Percentiles rank a stretch among this genome's conserved stretches.
Evolutionary conservation across 176 grass and related monocot species (phyloP).

Genomic region (Neostapfia colusana): DNA sequence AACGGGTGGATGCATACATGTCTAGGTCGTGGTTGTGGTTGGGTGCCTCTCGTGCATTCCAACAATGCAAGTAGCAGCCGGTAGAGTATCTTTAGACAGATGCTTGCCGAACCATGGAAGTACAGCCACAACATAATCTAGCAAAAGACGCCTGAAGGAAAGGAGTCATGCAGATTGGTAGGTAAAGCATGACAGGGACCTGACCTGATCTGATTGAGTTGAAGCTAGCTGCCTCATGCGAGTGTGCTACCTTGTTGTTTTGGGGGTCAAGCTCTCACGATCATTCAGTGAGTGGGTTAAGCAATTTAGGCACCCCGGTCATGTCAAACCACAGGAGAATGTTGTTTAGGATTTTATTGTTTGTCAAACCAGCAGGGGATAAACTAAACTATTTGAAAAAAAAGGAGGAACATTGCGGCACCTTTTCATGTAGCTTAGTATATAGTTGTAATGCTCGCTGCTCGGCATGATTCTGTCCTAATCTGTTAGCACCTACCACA

Average conservation of each 20-base stretch:
- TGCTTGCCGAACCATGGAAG: background rate
- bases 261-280: background rate
- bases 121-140: background rate
- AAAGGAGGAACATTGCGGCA: background rate
- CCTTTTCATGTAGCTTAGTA: background rate
- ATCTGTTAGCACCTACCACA: background rate
- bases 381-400: slow-evolving; percentile 25
- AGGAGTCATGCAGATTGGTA: background rate
- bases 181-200: background rate
- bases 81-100: background rate
- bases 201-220: background rate
- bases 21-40: background rate
- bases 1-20: background rate
- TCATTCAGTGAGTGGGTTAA: slow-evolving; percentile 13
- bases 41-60: background rate
- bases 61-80: background rate
- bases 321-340: slow-evolving; percentile 24
- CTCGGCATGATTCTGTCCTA: slow-evolving; percentile 5
- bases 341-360: slow-evolving; percentile 28
- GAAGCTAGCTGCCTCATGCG: background rate
- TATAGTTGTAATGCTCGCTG: background rate
- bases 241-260: background rate
- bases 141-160: background rate
- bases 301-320: slow-evolving; percentile 8
- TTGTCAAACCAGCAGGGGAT: slow-evolving; percentile 13